Evolutionary conservation across 2,329 filamentous ascomycete genomes (phyloP).

Genomic region (Epichloe aotearoae): DNA sequence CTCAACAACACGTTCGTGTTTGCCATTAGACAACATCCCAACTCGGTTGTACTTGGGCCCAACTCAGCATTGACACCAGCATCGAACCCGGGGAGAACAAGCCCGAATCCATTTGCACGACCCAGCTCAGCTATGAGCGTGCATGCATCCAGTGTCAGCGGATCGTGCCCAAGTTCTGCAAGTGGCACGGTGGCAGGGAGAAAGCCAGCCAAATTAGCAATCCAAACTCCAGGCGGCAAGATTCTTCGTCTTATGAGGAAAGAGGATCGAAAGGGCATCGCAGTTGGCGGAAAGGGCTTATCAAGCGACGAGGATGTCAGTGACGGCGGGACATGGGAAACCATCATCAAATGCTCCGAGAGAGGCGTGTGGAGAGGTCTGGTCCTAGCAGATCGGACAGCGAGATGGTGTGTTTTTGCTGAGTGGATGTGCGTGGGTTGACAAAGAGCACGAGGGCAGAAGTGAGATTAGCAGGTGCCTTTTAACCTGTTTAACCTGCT

Average conservation of each 20-base stretch:
- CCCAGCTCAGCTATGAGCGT: constrained; percentile 54
- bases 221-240: constrained; percentile 88
- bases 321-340: constrained; percentile 72
- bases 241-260: constrained; percentile 80
- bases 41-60: constrained; percentile 30
- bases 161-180: constrained; percentile 42
- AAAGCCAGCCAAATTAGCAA: constrained; percentile 91
- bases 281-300: constrained; percentile 28
- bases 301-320: constrained; percentile 42
- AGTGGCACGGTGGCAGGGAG: constrained; percentile 42
- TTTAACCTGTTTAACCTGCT: not conserved
- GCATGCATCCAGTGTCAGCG: constrained; percentile 42
- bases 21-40: constrained; percentile 80
- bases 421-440: constrained; percentile 57
- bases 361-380: constrained; percentile 68
- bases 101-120: constrained; percentile 48
- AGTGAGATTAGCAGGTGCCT: not conserved
- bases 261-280: constrained; percentile 49
- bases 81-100: constrained; percentile 33
- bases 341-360: constrained; percentile 81
- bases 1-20: constrained; percentile 98
- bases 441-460: constrained; percentile 4
- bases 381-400: constrained; percentile 70
- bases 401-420: constrained; percentile 83
- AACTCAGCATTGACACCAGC: constrained; percentile 29